A percentile compares a stretch with the other conserved stretches of the same genome.
These are phyloP conservation scores for Fusarium nurragi DNA, from an alignment of 2,329 filamentous ascomycete genomes.

Conservation along the genomic window DNA sequence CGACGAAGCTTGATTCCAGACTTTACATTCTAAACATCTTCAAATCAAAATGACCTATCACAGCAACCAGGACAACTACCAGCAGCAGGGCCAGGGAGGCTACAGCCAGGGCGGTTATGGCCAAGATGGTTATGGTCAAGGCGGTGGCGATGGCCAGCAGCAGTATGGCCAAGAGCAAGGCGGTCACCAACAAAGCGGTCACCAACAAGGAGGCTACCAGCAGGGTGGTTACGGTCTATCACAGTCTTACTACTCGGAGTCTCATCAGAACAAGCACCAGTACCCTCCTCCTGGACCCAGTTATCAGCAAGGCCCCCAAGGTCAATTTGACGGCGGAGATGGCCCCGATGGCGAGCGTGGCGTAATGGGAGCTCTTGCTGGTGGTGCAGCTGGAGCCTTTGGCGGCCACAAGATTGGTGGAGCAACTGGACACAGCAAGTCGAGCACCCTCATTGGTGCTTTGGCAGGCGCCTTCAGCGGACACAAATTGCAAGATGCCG, in stretches of 20 bases:
- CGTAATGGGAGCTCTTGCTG: constrained; percentile 52
- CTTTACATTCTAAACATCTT: background rate
- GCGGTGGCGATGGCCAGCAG: constrained; percentile 2
- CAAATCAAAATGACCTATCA: constrained; percentile 16
- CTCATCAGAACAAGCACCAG: constrained; percentile 9
- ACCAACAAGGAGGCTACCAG: constrained; percentile 5
- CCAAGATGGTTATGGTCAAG: constrained; percentile 15
- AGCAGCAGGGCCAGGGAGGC: constrained; percentile 13
- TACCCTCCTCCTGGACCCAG: constrained; percentile 17
- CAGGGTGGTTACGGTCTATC: constrained; percentile 16
- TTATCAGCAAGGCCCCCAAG: constrained; percentile 13
- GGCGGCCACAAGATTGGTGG: constrained; percentile 54
- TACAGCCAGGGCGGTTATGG: constrained; percentile 10
- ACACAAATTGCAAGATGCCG: constrained; percentile 54
- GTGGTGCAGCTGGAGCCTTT: constrained; percentile 53
- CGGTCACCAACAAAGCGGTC: background rate
- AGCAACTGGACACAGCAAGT: constrained; percentile 44
- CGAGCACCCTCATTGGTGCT: constrained; percentile 52
- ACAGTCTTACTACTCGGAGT: constrained; percentile 20
- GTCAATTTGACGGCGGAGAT: constrained; percentile 8
- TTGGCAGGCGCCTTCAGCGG: constrained; percentile 54
- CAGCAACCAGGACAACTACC: constrained; percentile 21
- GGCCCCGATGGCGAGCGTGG: constrained; percentile 53
- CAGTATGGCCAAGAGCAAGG: background rate
- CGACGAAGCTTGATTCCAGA: background rate